phyloP scores from a whole-genome alignment of 2,329 filamentous ascomycete species.

The Incumbomyces delicatus region DNA sequence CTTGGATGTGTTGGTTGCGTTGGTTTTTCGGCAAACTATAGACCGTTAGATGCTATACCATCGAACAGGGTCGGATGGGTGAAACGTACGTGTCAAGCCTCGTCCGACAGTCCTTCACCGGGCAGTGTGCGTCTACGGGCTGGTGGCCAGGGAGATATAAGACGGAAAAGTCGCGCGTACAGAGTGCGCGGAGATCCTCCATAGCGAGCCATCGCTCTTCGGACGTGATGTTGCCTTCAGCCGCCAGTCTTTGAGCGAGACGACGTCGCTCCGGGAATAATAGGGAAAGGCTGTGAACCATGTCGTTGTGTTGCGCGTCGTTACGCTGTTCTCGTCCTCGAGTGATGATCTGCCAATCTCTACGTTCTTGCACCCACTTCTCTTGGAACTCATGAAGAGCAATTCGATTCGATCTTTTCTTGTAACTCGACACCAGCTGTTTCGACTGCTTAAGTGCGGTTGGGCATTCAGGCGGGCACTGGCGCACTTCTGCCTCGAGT shows the following conservation, averaged over 20 bases:
- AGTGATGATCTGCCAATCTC: too few relatives aligned
- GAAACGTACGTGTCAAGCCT: conserved; percentile 2
- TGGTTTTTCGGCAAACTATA: conserved; percentile 9
- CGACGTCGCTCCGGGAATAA: conserved; percentile 9
- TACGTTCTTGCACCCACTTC: conserved; percentile 11
- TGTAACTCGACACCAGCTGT: neutral
- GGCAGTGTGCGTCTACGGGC: conserved; percentile 5
- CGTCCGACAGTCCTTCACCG: neutral
- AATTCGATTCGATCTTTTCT: neutral
- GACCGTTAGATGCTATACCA: too few relatives aligned
- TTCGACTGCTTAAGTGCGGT: neutral
- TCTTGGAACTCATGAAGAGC: conserved; percentile 9
- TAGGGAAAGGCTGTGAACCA: conserved; percentile 8
- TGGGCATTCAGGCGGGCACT: neutral
- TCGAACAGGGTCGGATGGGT: too few relatives aligned
- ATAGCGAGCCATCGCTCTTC: conserved; percentile 9
- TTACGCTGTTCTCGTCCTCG: conserved; percentile 9
- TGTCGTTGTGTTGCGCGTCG: conserved; percentile 3
- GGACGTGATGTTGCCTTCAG: neutral
- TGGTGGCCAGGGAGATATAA: conserved; percentile 9
- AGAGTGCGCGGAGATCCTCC: conserved; percentile 8
- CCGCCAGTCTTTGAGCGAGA: conserved; percentile 7
- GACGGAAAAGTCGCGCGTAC: conserved; percentile 6
- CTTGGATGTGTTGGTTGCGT: conserved; percentile 12
- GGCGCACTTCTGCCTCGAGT: too few relatives aligned